Evolutionary conservation across 1,139 yeast genomes (phyloP).

Genomic region (Saccharomyces hybrid): DNA sequence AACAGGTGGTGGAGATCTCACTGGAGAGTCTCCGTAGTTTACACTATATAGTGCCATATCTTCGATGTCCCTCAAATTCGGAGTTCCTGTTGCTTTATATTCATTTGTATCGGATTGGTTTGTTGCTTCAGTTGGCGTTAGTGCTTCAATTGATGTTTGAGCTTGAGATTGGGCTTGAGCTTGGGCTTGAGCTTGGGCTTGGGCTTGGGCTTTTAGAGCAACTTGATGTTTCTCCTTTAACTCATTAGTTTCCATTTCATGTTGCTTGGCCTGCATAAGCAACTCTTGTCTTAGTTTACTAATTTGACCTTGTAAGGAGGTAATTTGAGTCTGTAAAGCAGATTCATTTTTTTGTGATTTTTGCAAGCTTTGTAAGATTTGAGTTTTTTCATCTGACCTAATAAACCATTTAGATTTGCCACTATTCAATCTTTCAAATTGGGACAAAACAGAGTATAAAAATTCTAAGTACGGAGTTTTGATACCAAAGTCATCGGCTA

Average conservation of each 20-base stretch:
- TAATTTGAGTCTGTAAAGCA: background rate
- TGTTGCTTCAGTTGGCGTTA: background rate
- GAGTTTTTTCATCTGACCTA: constrained; percentile 29
- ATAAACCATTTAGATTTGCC: constrained; percentile 37
- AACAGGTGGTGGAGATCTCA: constrained; percentile 5
- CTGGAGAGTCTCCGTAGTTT: constrained; percentile 26
- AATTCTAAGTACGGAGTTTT: constrained; percentile 88
- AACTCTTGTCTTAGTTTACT: background rate
- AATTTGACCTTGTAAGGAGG: background rate
- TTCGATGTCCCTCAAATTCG: constrained; percentile 28
- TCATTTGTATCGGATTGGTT: constrained; percentile 1
- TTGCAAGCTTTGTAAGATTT: constrained; percentile 16
- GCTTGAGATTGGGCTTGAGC: background rate
- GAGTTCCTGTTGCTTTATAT: constrained; percentile 27
- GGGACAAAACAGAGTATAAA: constrained; percentile 72
- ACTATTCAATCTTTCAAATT: constrained; percentile 47
- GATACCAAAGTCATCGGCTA: constrained; percentile 79
- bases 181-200: background rate
- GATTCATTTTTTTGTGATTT: constrained; percentile 9
- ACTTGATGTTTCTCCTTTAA: background rate
- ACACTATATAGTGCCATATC: constrained; percentile 30
- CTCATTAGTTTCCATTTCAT: background rate
- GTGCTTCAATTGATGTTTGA: background rate
- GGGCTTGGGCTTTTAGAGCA: background rate
- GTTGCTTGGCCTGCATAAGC: background rate